These are phyloP conservation scores for Aspergillus candidus DNA, from an alignment of 2,329 filamentous ascomycete genomes.

Conservation along the genomic window DNA sequence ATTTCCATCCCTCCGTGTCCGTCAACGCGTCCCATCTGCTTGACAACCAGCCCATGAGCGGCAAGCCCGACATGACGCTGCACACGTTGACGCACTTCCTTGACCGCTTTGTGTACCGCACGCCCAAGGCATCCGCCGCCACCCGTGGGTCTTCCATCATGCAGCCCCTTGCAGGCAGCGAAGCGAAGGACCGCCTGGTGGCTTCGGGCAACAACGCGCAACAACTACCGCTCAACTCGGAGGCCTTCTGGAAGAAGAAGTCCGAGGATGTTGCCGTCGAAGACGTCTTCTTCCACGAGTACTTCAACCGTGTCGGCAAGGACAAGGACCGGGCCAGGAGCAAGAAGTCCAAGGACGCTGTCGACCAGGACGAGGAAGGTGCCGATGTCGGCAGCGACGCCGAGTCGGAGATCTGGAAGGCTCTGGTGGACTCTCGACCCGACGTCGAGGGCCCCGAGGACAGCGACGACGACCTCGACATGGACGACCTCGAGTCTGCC, in stretches of 20 bases:
- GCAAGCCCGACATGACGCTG: constrained; percentile 83
- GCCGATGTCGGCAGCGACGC: constrained; percentile 49
- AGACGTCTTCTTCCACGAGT: constrained; percentile 97
- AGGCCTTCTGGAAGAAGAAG: constrained; percentile 87
- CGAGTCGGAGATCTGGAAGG: constrained; percentile 87
- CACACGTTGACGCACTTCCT: constrained; percentile 93
- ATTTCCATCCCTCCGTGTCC: constrained; percentile 90
- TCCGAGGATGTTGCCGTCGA: constrained; percentile 80
- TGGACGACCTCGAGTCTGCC: constrained; percentile 49
- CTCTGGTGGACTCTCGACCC: constrained; percentile 72
- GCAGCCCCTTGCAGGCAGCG: constrained; percentile 74
- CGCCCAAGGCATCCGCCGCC: constrained; percentile 63
- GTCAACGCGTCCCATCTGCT: constrained; percentile 72
- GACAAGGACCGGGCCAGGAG: constrained; percentile 45
- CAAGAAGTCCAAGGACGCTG: constrained; percentile 51
- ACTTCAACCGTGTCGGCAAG: constrained; percentile 74
- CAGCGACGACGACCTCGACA: constrained; percentile 54
- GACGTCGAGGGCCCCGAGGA: constrained; percentile 63
- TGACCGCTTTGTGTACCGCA: constrained; percentile 97
- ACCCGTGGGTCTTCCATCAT: constrained; percentile 85
- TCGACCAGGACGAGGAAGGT: constrained; percentile 36
- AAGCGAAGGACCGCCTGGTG: constrained; percentile 56
- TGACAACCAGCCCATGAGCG: constrained; percentile 62
- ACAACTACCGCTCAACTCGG: constrained; percentile 70
- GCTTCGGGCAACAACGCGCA: constrained; percentile 52